Percentiles rank a stretch among this genome's conserved stretches.
phyloP scores from a whole-genome alignment of 2,329 filamentous ascomycete species.

The Colletotrichum sidae region DNA sequence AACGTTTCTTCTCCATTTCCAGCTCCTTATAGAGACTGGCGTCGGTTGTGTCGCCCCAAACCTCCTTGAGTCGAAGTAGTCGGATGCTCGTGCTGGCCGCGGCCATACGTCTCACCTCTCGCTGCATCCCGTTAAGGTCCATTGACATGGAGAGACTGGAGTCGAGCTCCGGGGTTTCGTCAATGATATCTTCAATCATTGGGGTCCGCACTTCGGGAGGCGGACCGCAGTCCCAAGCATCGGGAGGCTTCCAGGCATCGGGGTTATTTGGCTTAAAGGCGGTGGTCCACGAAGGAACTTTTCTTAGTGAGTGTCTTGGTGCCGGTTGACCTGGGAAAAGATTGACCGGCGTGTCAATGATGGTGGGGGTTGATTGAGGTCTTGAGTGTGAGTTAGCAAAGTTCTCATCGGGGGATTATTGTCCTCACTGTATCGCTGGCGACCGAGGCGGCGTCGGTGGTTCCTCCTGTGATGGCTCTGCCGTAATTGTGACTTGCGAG shows the following conservation, averaged over 20 bases:
- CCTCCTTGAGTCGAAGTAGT: constrained; percentile 65
- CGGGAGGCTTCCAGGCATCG: constrained; percentile 58
- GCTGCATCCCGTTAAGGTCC: constrained; percentile 55
- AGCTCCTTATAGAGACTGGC: constrained; percentile 61
- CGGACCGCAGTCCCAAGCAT: constrained; percentile 54
- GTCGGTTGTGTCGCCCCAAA: constrained; percentile 57
- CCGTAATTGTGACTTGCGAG: constrained; percentile 52
- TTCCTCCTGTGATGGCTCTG: constrained; percentile 42
- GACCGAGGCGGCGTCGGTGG: constrained; percentile 45
- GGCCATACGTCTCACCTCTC: constrained; percentile 67
- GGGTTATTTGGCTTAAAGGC: constrained; percentile 49
- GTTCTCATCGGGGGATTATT: background rate
- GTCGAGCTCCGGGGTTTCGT: constrained; percentile 35
- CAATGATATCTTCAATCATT: constrained; percentile 40
- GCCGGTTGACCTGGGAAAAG: constrained; percentile 31
- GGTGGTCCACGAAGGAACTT: constrained; percentile 38
- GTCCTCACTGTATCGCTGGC: constrained; percentile 45
- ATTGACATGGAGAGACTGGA: constrained; percentile 40
- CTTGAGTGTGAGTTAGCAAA: constrained; percentile 17
- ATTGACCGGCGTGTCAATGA: constrained; percentile 34
- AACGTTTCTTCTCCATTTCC: constrained; percentile 68
- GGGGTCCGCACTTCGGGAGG: constrained; percentile 39
- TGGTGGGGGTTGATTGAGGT: constrained; percentile 1
- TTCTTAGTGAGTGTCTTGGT: constrained; percentile 20
- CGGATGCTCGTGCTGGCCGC: constrained; percentile 63